These are phyloP conservation scores for Claviceps arundinis DNA, from an alignment of 2,329 filamentous ascomycete genomes.

Conservation along the genomic window DNA sequence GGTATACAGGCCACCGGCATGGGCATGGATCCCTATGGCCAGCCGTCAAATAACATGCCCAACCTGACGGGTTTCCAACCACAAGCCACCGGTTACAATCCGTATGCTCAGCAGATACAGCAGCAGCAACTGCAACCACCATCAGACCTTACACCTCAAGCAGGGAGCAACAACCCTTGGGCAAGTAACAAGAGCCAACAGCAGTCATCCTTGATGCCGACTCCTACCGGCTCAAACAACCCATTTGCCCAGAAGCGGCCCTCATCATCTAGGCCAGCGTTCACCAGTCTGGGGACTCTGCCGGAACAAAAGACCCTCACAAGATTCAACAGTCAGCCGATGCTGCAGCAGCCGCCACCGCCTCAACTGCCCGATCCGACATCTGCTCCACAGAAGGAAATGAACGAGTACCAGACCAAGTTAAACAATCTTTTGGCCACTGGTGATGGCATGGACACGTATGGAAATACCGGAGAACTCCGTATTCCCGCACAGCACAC, in stretches of 20 bases:
- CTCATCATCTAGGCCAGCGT: constrained; percentile 38
- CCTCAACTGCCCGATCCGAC: constrained; percentile 23
- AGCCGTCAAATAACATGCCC: constrained; percentile 20
- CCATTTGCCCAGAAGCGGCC: constrained; percentile 75
- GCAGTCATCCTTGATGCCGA: constrained; percentile 54
- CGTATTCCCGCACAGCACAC: constrained; percentile 96
- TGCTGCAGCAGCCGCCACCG: constrained; percentile 30
- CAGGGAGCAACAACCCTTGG: constrained; percentile 94
- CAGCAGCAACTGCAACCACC: constrained; percentile 10
- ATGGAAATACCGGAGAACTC: constrained; percentile 90
- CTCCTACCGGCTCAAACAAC: constrained; percentile 93
- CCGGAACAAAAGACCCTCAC: constrained; percentile 73
- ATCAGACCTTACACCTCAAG: constrained; percentile 50
- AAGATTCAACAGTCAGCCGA: constrained; percentile 36
- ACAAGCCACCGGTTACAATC: constrained; percentile 41
- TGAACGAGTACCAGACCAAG: constrained; percentile 54
- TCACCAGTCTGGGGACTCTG: constrained; percentile 61
- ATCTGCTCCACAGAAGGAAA: constrained; percentile 34
- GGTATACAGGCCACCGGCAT: constrained; percentile 47
- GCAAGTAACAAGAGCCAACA: constrained; percentile 48
- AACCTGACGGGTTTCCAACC: constrained; percentile 32
- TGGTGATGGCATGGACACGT: constrained; percentile 92
- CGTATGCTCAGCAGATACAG: constrained; percentile 33
- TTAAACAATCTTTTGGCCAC: constrained; percentile 77
- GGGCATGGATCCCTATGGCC: constrained; percentile 57